Base-by-base conservation (phyloP, 192 early-diverging fungal genomes). In the Radiomyces spectabilis region DNA sequence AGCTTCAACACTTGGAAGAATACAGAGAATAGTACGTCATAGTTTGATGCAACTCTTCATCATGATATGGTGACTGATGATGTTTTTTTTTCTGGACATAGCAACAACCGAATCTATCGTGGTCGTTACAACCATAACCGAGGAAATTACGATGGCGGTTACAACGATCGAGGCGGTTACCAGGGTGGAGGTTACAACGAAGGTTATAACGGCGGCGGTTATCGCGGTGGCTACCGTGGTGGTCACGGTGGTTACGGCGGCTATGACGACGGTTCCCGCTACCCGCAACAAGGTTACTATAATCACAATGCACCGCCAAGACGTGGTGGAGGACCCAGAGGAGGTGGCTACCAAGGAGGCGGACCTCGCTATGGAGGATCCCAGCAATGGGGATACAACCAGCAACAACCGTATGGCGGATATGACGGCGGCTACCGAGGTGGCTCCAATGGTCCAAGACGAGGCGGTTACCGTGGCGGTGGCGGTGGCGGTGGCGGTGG, bases 131-230 rank as follows among this genome's bases (percentile, higher is more conserved):
- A 51, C 24, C 42, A 46, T 31, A 43, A 46, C 8, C 31, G 51
- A 2, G 59, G 51, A 24, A 40, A 45, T 56, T 19, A 29, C 18
- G 19, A 42, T 32, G 44, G 63, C 32, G 62, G 31, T 35, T 61
- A 62, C 27, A 49, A 60, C 39, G 61, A 69, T 52, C 43, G 40
- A 40, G 51, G 59, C n/a, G 64, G 59, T 9, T 62, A 74, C 43
- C 39, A 48, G 12, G 44, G 40, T 26, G 45, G 59, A 29, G 27
- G 48, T 18, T 55, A 56, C 26, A 33, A 72, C 18, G 55, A 64
- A 46, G 66, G 66, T 24, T 63, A 54, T 68, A 59, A 29, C 48
- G 62, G 46, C 50, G 13, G 27, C 25, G 21, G 61, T 18, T 57
- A 62, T 24, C 59, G 62, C 19, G 68, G 67, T 19, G 48, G 61